Evolutionary conservation across 2,329 filamentous ascomycete genomes (phyloP), one percentile per base, ranked within the genome.

Genomic region (Fusarium nelsonii): DNA sequence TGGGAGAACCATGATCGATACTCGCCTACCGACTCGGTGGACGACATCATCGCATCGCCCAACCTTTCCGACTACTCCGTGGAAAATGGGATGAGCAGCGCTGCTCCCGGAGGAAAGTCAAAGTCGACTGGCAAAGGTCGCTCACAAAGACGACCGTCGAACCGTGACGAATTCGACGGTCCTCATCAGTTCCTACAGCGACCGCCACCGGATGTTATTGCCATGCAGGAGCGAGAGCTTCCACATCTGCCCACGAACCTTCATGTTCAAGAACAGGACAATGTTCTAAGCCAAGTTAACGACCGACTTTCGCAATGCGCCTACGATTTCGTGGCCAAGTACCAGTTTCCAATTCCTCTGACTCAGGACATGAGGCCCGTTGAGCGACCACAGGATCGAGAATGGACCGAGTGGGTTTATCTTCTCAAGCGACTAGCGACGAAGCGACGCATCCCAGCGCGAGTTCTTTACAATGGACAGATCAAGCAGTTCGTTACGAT

Each of bases 381-480:
- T 54, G 89, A 91, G 77, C 83, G 89, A 45, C 89, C 92, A 33
- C 89, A 90, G 74, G 92, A 94, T 80, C 87, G 92, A 66, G 93
- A 96, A 79, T 97, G 93, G 93, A 95, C 92, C 45, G 93, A 97
- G 81, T 97, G 93, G 93, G 93, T 95, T 58, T 93, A 94, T 78
- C 86, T 97, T 61, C 84, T 97, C 71, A 96, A 96, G 81, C 87
- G 92, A 50, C 86, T 97, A 61, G 93, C 93, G 33, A 97, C 93
- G 34, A 96, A 95, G 82, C 87, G 93, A 70, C 89, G 93, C 66
- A 95, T 97, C 72, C 93, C 93, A 8, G 92, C 93, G 46, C 86
- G 92, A 58, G 91, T 96, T 20, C 83, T 97, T 43, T 96, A 95
- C 83, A 92, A 96, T 78, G 92, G 92, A 63, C 93, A 97, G 81